Base-by-base conservation (phyloP, 345 rosid genomes). In the Populus ilicifolia region DNA sequence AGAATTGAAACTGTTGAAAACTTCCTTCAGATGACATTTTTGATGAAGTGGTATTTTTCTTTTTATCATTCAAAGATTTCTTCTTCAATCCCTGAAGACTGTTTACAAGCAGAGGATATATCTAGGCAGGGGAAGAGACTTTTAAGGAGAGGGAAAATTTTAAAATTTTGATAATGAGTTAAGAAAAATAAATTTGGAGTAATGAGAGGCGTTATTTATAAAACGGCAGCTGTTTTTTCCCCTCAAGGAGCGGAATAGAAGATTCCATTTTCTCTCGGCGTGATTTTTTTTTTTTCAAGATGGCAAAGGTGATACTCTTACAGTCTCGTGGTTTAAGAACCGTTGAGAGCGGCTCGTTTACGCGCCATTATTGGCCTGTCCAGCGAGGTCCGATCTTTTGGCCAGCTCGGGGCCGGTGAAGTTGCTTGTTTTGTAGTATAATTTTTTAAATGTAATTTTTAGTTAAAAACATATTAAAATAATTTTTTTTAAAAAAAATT, bases 1-100 rank as follows among this genome's bases (percentile, higher is more conserved):
- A 29, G 29, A 27, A 72, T 8, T 48, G 76, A 52, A 71, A 71
- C n/a, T 78, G 56, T 71, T 65, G 66, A n/a, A 65, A 71, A 36
- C 67, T 65, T 1, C 5, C 23, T 50, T 48, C 35, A 35, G 70
- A 23, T 3, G 71, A 36, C 76, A 65, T 71, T 16, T 50, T 64
- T 71, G 59, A 69, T 25, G 72, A 67, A 75, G 12, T 36, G 46
- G 16, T 43, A 10, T 21, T 21, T 11, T n/a, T n/a, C n/a, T 39
- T 11, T 56, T 27, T 23, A 8, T 66, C 16, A 2, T 18, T 70
- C 69, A 61, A 43, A 6, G 33, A 36, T 46, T 5, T 35, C 35
- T 29, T 25, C 44, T 36, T 67, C 23, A 36, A 20, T 30, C 18
- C 70, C 20, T 33, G 6, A 8, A 30, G 21, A 13, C 23, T 36